Percentiles rank a stretch among this genome's conserved stretches.
phyloP scores from a whole-genome alignment of 306 rosid species.

The Gleditsia sinensis region DNA sequence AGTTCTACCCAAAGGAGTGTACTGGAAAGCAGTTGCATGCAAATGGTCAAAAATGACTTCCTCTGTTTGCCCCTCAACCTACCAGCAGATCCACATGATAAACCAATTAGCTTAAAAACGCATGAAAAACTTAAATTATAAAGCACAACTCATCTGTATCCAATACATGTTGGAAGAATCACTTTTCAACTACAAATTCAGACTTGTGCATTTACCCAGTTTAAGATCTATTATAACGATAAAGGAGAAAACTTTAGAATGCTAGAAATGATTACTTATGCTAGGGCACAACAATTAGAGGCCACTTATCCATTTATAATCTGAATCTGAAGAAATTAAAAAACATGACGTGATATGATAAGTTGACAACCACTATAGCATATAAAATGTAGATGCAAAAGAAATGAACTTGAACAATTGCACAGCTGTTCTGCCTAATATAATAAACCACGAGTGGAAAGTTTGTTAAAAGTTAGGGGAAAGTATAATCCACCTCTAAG shows the following conservation, averaged over 20 bases:
- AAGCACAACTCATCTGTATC: background rate
- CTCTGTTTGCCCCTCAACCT: constrained; percentile 92
- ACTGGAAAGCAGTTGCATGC: constrained; percentile 95
- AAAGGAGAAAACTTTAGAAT: background rate
- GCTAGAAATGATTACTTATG: background rate
- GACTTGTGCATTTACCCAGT: background rate
- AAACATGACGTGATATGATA: no score
- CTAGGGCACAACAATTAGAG: background rate
- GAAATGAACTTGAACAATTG: background rate
- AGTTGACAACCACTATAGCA: background rate
- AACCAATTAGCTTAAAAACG: constrained; percentile 12
- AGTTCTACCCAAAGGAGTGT: constrained; percentile 91
- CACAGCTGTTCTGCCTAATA: background rate
- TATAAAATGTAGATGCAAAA: background rate
- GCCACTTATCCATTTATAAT: background rate
- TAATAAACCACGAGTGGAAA: background rate
- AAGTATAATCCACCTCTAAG: background rate
- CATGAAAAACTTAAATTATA: background rate
- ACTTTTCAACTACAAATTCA: background rate
- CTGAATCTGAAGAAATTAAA: background rate
- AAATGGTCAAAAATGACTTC: constrained; percentile 89
- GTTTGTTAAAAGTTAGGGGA: background rate
- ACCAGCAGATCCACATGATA: constrained; percentile 17
- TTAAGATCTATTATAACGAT: background rate
- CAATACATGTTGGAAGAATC: background rate